Conservation (phyloP, 345 rosid species). For the Citrus sinensis region DNA sequence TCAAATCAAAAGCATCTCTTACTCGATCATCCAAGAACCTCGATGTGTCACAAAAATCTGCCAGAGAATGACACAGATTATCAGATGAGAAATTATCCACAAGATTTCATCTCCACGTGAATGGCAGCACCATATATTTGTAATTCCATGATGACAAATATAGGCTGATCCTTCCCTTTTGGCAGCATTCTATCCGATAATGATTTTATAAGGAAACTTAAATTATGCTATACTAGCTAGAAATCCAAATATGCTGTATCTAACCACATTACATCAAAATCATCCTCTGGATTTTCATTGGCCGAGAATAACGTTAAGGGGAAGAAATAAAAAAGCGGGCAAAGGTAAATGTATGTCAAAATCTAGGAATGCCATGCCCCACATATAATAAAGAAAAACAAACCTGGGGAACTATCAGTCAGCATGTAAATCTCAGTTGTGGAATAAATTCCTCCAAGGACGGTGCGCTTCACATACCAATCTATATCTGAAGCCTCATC, state of each 20-base stretch:
- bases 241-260: not conserved
- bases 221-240: not conserved
- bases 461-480: conserved; percentile 88
- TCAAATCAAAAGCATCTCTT: conserved; percentile 86
- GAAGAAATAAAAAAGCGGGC: not conserved
- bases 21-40: conserved; percentile 73
- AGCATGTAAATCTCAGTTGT: conserved; percentile 95
- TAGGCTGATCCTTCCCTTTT: not conserved
- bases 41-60: conserved; percentile 81
- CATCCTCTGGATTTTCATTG: not conserved
- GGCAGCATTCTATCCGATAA: not conserved
- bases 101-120: not conserved
- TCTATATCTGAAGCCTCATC: conserved; percentile 71
- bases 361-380: not conserved
- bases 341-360: not conserved
- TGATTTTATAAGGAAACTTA: not conserved
- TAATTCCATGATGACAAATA: not conserved
- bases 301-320: not conserved
- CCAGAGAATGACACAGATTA: conserved; percentile 11
- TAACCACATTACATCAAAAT: not conserved
- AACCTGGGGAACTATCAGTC: conserved; percentile 89
- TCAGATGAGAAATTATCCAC: not conserved
- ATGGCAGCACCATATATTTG: not conserved
- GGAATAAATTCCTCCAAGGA: conserved; percentile 92
- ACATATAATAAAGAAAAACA: not conserved